Evolutionary conservation across 208 protist genomes (phyloP).

Genomic region (Naegleria lovaniensis): DNA sequence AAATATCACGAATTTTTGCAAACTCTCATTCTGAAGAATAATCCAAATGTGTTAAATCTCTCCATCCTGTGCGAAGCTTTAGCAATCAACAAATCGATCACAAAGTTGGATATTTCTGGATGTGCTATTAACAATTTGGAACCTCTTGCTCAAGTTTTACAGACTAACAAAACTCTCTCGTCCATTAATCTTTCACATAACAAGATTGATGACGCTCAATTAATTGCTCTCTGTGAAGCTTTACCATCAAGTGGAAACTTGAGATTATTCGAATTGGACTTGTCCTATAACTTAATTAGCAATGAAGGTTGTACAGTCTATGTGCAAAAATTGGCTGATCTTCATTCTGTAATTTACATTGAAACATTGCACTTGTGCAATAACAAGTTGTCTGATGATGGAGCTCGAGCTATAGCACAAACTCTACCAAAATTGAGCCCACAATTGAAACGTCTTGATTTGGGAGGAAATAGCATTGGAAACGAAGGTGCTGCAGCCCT

Average conservation of each 20-base stretch:
- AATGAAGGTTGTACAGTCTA: neutral
- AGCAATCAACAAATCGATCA: neutral
- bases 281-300: neutral
- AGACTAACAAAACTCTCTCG: neutral
- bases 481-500: neutral
- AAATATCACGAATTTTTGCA: neutral
- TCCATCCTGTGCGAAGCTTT: neutral
- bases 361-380: neutral
- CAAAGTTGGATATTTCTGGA: neutral
- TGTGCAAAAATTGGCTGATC: neutral
- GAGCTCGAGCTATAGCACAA: neutral
- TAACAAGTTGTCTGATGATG: neutral
- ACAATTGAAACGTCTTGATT: neutral
- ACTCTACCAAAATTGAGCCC: neutral
- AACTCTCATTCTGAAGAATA: neutral
- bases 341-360: neutral
- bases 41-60: neutral
- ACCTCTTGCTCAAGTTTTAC: neutral
- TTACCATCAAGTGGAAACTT: too few relatives aligned
- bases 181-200: slow-evolving; percentile 14
- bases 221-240: neutral
- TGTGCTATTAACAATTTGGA: neutral
- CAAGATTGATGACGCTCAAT: neutral
- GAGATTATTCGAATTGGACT: neutral
- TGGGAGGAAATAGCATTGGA: neutral